Evolutionary conservation across 2,329 filamentous ascomycete genomes (phyloP).

Genomic region (Chaetomiaceae sp.): DNA sequence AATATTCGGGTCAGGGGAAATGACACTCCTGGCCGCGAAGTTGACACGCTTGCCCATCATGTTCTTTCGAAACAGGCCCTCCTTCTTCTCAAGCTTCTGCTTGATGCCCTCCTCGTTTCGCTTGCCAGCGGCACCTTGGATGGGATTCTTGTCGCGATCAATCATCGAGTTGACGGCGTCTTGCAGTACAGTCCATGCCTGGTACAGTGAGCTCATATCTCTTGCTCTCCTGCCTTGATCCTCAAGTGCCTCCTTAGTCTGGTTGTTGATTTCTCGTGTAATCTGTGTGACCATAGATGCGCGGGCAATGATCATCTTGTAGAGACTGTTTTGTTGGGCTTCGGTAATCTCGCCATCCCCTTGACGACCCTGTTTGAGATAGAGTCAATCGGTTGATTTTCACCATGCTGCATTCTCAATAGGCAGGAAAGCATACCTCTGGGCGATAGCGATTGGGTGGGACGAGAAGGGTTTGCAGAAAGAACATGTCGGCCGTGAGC

Average conservation of each 20-base stretch:
- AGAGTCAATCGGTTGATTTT: background rate
- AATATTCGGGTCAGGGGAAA: constrained; percentile 96
- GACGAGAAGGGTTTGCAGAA: constrained; percentile 77
- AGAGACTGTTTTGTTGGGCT: constrained; percentile 79
- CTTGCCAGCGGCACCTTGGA: constrained; percentile 69
- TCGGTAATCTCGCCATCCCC: constrained; percentile 79
- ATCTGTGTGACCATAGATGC: constrained; percentile 70
- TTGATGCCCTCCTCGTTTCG: constrained; percentile 91
- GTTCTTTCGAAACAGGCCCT: constrained; percentile 95
- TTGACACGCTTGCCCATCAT: constrained; percentile 99
- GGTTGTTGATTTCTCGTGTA: constrained; percentile 58
- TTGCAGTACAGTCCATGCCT: constrained; percentile 77
- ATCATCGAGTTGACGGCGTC: constrained; percentile 89
- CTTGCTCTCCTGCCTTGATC: constrained; percentile 36
- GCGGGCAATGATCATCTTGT: constrained; percentile 74
- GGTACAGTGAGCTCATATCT: constrained; percentile 70
- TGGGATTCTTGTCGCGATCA: constrained; percentile 79
- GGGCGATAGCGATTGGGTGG: constrained; percentile 90
- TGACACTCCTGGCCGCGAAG: constrained; percentile 93
- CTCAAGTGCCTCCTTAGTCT: constrained; percentile 35
- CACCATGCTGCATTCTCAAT: background rate
- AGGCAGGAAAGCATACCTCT: constrained; percentile 37
- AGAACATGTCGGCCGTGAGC: constrained; percentile 86
- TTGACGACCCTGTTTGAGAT: constrained; percentile 51
- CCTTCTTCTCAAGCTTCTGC: constrained; percentile 96